Evolutionary conservation across 176 grass and related monocot genomes (phyloP).

Genomic region (Oryza glaberrima): DNA sequence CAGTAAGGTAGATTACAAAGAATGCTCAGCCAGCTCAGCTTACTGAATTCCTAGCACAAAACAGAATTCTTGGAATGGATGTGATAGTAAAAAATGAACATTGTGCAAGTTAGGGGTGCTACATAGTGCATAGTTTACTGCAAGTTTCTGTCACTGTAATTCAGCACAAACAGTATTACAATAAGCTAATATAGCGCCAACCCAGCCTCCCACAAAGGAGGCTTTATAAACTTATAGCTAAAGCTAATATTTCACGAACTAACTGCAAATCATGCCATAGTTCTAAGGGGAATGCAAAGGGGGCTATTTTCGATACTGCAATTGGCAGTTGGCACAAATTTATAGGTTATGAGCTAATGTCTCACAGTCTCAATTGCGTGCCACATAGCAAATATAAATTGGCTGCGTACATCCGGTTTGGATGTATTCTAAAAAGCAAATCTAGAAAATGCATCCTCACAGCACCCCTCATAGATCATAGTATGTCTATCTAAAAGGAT

Average conservation of each 20-base stretch:
- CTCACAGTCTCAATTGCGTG: neutral
- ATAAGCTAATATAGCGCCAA: neutral
- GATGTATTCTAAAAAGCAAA: neutral
- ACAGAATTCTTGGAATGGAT: neutral
- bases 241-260: neutral
- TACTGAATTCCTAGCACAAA: neutral
- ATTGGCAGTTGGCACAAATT: neutral
- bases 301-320: neutral
- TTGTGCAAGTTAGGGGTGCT: neutral
- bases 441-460: neutral
- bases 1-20: neutral
- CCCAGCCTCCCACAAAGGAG: neutral
- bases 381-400: neutral
- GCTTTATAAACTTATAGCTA: neutral
- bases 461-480: neutral
- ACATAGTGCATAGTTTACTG: neutral
- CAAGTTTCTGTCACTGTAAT: neutral
- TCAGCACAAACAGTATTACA: neutral
- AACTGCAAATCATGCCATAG: neutral
- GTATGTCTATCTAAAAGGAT: neutral
- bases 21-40: neutral
- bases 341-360: neutral
- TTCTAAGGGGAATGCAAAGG: neutral
- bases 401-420: too few relatives aligned
- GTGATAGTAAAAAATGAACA: neutral